Percentiles rank a stretch among this genome's conserved stretches.
Evolutionary conservation across 805 yeast genomes (phyloP).

Genomic region (Hanseniaspora jakobsenii): DNA sequence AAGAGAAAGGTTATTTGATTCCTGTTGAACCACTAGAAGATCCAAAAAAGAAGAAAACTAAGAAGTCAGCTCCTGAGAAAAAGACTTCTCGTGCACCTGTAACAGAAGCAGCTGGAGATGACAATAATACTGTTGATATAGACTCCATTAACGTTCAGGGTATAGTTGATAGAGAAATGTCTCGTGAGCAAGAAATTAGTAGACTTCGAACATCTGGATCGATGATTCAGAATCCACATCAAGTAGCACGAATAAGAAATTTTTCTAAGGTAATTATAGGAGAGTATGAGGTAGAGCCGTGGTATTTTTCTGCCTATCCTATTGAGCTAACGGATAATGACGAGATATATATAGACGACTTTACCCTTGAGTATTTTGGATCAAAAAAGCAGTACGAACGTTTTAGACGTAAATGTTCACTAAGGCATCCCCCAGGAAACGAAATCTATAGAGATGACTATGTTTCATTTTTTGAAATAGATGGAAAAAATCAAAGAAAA

Average conservation of each 20-base stretch:
- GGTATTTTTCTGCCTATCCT: constrained; percentile 98
- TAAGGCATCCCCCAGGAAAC: constrained; percentile 96
- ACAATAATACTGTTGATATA: constrained; percentile 61
- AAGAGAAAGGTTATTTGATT: constrained; percentile 47
- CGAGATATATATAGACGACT: constrained; percentile 80
- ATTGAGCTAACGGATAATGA: constrained; percentile 88
- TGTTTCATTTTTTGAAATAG: constrained; percentile 92
- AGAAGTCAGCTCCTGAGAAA: constrained; percentile 27
- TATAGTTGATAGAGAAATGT: constrained; percentile 51
- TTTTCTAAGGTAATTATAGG: constrained; percentile 72
- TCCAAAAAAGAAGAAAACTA: constrained; percentile 27
- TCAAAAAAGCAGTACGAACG: constrained; percentile 85
- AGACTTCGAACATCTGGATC: constrained; percentile 90
- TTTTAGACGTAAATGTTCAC: constrained; percentile 72
- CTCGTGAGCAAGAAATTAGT: constrained; percentile 85
- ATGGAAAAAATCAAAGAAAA: constrained; percentile 88
- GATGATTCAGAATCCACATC: constrained; percentile 81
- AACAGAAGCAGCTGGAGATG: constrained; percentile 21
- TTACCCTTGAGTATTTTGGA: constrained; percentile 77
- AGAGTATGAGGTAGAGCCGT: constrained; percentile 85
- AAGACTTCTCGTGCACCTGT: constrained; percentile 20
- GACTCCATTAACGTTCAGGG: constrained; percentile 83
- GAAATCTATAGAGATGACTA: constrained; percentile 89
- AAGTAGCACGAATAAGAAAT: constrained; percentile 83
- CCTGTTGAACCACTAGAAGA: constrained; percentile 46